Base-by-base conservation (phyloP, 2,329 filamentous ascomycete species). In the Massarina eburnea region DNA sequence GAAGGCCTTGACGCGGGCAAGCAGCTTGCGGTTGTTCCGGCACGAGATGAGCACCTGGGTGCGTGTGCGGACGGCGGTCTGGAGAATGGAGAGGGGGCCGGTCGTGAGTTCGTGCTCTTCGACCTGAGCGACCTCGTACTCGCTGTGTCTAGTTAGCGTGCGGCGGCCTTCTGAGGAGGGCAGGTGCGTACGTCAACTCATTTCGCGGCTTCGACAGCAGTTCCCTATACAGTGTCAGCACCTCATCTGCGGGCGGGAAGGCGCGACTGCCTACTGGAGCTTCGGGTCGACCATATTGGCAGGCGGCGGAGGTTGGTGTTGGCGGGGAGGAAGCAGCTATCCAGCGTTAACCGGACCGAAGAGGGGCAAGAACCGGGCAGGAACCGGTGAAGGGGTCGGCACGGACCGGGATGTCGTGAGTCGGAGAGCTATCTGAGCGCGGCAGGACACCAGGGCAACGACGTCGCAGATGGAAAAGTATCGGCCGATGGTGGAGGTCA, bases 1-100 rank as follows among this genome's bases (percentile, higher is more conserved):
- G 71, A 99, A 99, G 6, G 94, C 94, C 80, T 99, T 99, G 67
- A 99, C 92, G 55, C 94, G 88, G 41, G 92, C 94, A 44, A 99
- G 85, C 38, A 99, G 81, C 80, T 99, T 99, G 74, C 92, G 88
- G 79, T 97, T 97, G 82, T 96, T 96, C 58, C 94, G 91, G 76
- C 92, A 92, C 43, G 90, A 96, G 68, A 99, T 96, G 56, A 99
- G 84, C 52, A 99, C 92, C 76, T 97, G 94, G 34, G 88, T 89
- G 77, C 96, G 92, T 56, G 88, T 89, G 70, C 91, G 89, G 47
- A 96, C 94, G 55, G 94, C 94, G 48, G 94, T 96, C 76, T 97
- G 92, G 50, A 99, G 88, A 65, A 99, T 94, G 4, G 91, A 96
- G 36, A 97, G 80, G 8, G 88, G 89, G 3, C 88, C 89, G 30